Percentiles rank a stretch among this genome's conserved stretches.
phyloP scores from a whole-genome alignment of 139 green algal genomes.

The Astrephomene gubernaculifera region DNA sequence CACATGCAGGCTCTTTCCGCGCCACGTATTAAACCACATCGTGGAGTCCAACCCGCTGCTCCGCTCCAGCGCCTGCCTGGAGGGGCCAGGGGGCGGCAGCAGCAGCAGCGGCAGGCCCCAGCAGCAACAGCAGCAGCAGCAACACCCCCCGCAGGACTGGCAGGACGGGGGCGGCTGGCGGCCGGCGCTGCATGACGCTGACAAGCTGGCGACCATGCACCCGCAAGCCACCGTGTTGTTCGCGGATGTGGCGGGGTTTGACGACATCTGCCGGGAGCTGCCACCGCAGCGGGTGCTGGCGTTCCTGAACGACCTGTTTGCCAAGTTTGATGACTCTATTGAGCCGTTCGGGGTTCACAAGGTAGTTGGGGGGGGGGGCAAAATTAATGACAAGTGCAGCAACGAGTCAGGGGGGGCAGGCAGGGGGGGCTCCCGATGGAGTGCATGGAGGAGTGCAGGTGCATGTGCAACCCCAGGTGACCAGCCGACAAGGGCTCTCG shows the following conservation, averaged over 20 bases:
- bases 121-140: too few relatives aligned
- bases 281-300: conserved; percentile 29
- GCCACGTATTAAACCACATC: conserved; percentile 34
- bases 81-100: not conserved
- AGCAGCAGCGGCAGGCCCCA: too few relatives aligned
- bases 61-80: not conserved
- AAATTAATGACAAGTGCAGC: too few relatives aligned
- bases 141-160: not conserved
- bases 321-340: conserved; percentile 18
- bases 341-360: conserved; percentile 43
- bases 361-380: not conserved
- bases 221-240: conserved; percentile 34
- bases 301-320: conserved; percentile 39
- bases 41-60: conserved; percentile 37
- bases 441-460: too few relatives aligned
- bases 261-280: conserved; percentile 30
- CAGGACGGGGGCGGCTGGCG: conserved; percentile 24
- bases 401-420: too few relatives aligned
- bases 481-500: too few relatives aligned
- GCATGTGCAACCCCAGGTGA: too few relatives aligned
- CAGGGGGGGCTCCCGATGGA: too few relatives aligned
- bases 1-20: conserved; percentile 11
- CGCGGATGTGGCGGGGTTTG: conserved; percentile 14
- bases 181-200: conserved; percentile 14
- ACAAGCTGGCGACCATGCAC: conserved; percentile 35